Evolutionary conservation across 2,329 filamentous ascomycete genomes (phyloP).

Genomic region (Pseudogymnoascus sp.): DNA sequence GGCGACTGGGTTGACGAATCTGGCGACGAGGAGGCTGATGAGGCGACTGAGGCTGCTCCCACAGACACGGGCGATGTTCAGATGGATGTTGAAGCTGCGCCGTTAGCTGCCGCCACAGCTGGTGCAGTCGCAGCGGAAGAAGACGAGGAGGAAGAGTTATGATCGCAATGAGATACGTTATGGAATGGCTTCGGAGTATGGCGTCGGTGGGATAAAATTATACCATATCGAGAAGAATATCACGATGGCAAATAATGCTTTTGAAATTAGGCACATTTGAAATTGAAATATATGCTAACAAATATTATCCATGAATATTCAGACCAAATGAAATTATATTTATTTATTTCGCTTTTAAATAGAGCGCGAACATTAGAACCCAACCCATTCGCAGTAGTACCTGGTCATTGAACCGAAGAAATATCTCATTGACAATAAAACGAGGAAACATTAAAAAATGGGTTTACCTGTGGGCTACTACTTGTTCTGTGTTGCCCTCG

Average conservation of each 20-base stretch:
- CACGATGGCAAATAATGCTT: constrained; percentile 6
- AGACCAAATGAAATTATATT: neutral
- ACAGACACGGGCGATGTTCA: neutral
- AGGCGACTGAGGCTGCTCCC: neutral
- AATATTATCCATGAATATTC: neutral
- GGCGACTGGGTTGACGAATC: constrained; percentile 1
- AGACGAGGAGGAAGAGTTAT: neutral
- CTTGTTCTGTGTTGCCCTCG: neutral
- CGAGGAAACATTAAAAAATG: neutral
- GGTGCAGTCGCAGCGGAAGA: neutral
- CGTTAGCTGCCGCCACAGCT: neutral
- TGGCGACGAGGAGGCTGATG: constrained; percentile 6
- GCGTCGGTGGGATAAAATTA: constrained; percentile 10
- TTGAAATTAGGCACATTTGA: neutral
- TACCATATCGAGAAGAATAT: constrained; percentile 11
- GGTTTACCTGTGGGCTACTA: neutral
- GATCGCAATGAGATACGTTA: constrained; percentile 6
- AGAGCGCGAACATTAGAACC: neutral
- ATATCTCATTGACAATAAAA: neutral
- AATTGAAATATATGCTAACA: neutral
- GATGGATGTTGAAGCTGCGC: neutral
- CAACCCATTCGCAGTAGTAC: neutral
- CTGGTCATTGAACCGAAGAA: neutral
- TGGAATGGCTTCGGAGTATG: neutral
- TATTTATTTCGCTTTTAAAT: neutral